These are phyloP conservation scores for Misopates orontium DNA, from an alignment of 257 asterid species.

Conservation along the genomic window DNA sequence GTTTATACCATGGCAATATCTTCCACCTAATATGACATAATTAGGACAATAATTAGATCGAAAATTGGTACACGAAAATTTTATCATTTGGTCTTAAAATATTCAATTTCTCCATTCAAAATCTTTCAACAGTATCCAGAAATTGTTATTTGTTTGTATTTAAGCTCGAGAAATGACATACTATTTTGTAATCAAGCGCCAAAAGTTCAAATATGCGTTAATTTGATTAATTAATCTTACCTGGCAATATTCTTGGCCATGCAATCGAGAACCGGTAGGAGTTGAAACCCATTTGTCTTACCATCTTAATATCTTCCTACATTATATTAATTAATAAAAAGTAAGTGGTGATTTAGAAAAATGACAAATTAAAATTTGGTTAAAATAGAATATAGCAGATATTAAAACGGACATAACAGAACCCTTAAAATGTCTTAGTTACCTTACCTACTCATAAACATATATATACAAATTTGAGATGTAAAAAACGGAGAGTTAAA, in stretches of 20 bases:
- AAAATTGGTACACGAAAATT: not conserved
- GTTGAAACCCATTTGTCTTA: slow-evolving; percentile 34
- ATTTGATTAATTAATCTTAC: slow-evolving; percentile 15
- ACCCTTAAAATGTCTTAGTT: too few relatives aligned
- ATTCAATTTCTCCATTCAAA: too few relatives aligned
- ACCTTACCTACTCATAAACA: too few relatives aligned
- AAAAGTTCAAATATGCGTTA: not conserved
- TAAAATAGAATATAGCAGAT: not conserved
- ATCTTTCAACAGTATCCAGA: too few relatives aligned
- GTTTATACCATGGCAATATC: slow-evolving; percentile 30
- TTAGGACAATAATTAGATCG: not conserved
- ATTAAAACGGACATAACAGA: not conserved
- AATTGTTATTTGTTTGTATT: not conserved
- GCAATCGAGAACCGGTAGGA: slow-evolving; percentile 35
- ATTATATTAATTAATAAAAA: not conserved
- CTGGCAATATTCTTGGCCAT: slow-evolving; percentile 40
- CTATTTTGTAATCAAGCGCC: not conserved
- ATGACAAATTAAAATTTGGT: not conserved
- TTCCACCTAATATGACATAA: slow-evolving; percentile 28
- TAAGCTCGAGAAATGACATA: not conserved
- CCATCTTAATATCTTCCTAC: slow-evolving; percentile 37
- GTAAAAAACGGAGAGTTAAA: too few relatives aligned
- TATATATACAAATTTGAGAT: too few relatives aligned
- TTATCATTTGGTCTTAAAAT: too few relatives aligned
- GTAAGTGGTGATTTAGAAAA: not conserved